A percentile compares a stretch with the other conserved stretches of the same genome.
phyloP scores from a whole-genome alignment of 345 rosid species.

The Turnera subulata region DNA sequence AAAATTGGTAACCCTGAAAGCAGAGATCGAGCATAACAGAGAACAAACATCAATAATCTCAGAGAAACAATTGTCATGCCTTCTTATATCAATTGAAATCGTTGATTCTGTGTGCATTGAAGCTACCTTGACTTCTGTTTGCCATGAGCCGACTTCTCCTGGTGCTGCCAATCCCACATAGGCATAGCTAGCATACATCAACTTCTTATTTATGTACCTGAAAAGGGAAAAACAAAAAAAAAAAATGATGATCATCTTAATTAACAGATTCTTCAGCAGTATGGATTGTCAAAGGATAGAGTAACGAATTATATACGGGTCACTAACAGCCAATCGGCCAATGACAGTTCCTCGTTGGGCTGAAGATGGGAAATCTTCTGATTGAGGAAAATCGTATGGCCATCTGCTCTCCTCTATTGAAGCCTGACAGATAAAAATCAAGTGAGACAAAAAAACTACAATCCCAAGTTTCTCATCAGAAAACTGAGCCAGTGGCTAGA shows the following conservation, averaged over 20 bases:
- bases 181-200: constrained; percentile 40
- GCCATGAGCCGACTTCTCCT: constrained; percentile 81
- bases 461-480: neutral
- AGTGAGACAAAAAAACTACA: neutral
- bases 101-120: neutral
- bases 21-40: neutral
- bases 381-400: constrained; percentile 23
- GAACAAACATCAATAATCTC: no score
- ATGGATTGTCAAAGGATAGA: neutral
- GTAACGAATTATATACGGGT: constrained; percentile 9
- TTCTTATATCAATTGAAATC: neutral
- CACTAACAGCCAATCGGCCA: constrained; percentile 14
- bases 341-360: constrained; percentile 15
- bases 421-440: constrained; percentile 4
- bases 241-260: no score
- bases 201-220: constrained; percentile 31
- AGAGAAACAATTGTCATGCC: no score
- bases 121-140: constrained; percentile 64
- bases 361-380: constrained; percentile 19
- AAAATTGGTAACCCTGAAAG: constrained; percentile 85
- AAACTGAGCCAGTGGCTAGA: neutral
- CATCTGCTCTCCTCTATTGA: constrained; percentile 13
- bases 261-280: neutral
- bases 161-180: constrained; percentile 72
- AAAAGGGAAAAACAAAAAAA: neutral